These are phyloP conservation scores for Leptomonas pyrrhocoris DNA, from an alignment of 208 protist genomes.

Conservation along the genomic window DNA sequence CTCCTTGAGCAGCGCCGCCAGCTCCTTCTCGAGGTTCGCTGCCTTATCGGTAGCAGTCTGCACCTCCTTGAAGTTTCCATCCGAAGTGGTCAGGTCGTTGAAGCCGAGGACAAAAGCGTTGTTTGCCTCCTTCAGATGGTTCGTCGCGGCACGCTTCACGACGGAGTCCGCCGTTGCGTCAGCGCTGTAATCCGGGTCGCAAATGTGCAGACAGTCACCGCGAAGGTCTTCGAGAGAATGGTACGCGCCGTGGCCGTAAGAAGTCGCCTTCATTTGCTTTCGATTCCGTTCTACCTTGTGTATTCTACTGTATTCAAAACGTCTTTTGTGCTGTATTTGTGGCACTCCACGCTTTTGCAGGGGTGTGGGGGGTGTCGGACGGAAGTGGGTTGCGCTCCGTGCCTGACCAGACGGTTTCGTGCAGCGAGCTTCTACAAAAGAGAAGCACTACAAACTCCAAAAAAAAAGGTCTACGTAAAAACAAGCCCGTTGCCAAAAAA, in stretches of 20 bases:
- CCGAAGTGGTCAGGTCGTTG: slow-evolving; percentile 11
- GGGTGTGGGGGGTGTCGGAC: too few relatives aligned
- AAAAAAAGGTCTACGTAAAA: too few relatives aligned
- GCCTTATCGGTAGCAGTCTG: slow-evolving; percentile 12
- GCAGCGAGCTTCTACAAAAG: too few relatives aligned
- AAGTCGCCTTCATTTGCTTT: slow-evolving; percentile 19
- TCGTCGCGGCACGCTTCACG: background rate
- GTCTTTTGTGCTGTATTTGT: background rate
- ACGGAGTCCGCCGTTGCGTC: background rate
- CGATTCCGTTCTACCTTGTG: background rate
- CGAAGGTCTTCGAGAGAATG: slow-evolving; percentile 16
- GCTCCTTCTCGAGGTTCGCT: slow-evolving; percentile 12
- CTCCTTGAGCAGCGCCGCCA: slow-evolving; percentile 36
- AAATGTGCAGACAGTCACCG: slow-evolving; percentile 3
- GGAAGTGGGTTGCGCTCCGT: too few relatives aligned
- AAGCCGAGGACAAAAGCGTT: slow-evolving; percentile 20
- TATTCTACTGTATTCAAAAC: background rate
- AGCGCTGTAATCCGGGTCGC: background rate
- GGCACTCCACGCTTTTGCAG: background rate
- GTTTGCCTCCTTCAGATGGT: slow-evolving; percentile 20
- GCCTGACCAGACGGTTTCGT: too few relatives aligned
- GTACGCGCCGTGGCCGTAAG: slow-evolving; percentile 12
- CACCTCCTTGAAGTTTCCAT: slow-evolving; percentile 25
- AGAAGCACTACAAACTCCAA: too few relatives aligned
- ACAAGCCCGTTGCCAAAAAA: too few relatives aligned